Evolutionary conservation across 805 yeast genomes (phyloP).

Genomic region (Grigorovia transvaalensis): DNA sequence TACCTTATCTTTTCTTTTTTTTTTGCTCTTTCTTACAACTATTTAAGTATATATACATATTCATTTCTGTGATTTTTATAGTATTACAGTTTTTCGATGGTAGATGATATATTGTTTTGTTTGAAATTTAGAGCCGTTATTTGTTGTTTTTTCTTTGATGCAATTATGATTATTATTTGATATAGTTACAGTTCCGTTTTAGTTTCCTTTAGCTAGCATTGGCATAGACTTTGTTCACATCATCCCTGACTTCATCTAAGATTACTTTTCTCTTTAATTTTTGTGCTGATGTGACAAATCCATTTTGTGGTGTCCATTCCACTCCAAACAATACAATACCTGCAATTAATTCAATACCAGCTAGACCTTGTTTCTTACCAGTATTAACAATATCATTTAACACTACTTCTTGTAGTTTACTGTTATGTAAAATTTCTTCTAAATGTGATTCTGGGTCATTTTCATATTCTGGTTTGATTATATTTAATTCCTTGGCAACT

Average conservation of each 20-base stretch:
- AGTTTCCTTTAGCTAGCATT: neutral
- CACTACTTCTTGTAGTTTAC: constrained; percentile 44
- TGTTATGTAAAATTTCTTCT: constrained; percentile 41
- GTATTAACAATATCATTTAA: constrained; percentile 54
- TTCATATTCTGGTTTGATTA: constrained; percentile 28
- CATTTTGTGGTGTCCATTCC: constrained; percentile 98
- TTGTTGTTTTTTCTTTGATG: too few species aligned
- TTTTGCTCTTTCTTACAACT: too few species aligned
- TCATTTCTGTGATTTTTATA: too few species aligned
- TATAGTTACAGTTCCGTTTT: too few species aligned
- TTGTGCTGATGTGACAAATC: constrained; percentile 89
- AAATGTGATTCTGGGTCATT: constrained; percentile 33
- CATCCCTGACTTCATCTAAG: constrained; percentile 52
- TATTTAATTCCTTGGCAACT: constrained; percentile 47
- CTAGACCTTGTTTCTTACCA: constrained; percentile 70
- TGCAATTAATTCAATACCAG: constrained; percentile 74
- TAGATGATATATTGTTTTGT: too few species aligned
- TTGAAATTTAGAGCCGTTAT: too few species aligned
- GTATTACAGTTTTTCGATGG: too few species aligned
- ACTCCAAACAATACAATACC: constrained; percentile 72
- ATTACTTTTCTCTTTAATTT: constrained; percentile 91
- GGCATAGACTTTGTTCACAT: constrained; percentile 55
- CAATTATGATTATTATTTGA: too few species aligned
- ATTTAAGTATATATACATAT: too few species aligned
- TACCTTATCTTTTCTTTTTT: too few species aligned